Percentiles rank a stretch among this genome's conserved stretches.
These are phyloP conservation scores for Pezicula neosporulosa DNA, from an alignment of 2,329 filamentous ascomycete species.

Conservation along the genomic window DNA sequence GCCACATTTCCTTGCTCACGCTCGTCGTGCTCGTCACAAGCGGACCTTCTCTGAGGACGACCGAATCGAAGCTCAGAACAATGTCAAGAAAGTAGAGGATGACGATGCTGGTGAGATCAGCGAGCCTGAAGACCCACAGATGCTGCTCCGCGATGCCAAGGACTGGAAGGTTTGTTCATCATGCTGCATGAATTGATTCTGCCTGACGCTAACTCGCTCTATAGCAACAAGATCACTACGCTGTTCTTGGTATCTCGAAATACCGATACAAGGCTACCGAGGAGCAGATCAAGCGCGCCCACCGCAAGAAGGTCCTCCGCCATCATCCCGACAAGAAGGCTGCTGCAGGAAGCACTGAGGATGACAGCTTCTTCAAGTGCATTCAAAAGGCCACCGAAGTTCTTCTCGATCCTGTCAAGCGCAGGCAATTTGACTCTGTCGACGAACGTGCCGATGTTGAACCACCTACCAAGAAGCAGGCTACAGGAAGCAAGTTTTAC, in stretches of 20 bases:
- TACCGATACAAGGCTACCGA: constrained; percentile 91
- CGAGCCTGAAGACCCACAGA: constrained; percentile 88
- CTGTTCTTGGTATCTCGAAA: constrained; percentile 87
- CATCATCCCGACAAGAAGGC: constrained; percentile 99
- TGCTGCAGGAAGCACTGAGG: constrained; percentile 78
- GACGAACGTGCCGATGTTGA: constrained; percentile 92
- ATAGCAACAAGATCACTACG: constrained; percentile 94
- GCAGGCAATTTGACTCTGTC: constrained; percentile 93
- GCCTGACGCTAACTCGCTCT: constrained; percentile 12
- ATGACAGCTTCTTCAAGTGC: constrained; percentile 99
- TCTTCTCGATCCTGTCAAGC: constrained; percentile 85
- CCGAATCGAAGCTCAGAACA: constrained; percentile 91
- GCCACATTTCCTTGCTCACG: constrained; percentile 96
- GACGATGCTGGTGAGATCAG: constrained; percentile 88
- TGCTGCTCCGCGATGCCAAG: constrained; percentile 92
- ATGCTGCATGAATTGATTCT: background rate
- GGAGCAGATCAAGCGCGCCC: constrained; percentile 97
- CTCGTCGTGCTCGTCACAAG: constrained; percentile 91
- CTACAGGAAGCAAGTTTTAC: constrained; percentile 85
- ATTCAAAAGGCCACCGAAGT: constrained; percentile 98
- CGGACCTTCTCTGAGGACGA: constrained; percentile 99
- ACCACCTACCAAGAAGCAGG: constrained; percentile 87
- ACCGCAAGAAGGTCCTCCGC: constrained; percentile 99
- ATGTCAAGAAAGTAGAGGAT: constrained; percentile 92
- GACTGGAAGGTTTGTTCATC: constrained; percentile 84